A percentile compares a stretch with the other conserved stretches of the same genome.
Conservation (phyloP, 2,329 filamentous ascomycete species). For the Calonectria hawksworthii region DNA sequence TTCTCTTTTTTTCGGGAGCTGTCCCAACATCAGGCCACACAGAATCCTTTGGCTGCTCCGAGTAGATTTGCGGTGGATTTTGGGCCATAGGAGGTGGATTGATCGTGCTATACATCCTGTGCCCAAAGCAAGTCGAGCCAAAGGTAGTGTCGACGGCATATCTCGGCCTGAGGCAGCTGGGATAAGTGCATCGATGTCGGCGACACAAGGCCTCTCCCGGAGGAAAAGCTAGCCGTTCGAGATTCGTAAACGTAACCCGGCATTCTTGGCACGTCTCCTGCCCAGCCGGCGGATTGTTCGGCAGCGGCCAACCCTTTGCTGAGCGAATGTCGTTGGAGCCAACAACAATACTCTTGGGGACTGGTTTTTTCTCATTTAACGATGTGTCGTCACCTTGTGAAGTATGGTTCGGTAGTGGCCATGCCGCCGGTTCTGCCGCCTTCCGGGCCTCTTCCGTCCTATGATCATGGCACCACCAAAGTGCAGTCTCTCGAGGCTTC, state of each 20-base stretch:
- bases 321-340: neutral
- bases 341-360: neutral
- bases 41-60: neutral
- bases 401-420: neutral
- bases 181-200: conserved; percentile 11
- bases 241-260: neutral
- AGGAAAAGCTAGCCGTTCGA: neutral
- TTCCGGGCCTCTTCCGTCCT: neutral
- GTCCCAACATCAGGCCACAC: neutral
- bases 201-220: neutral
- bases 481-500: neutral
- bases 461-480: neutral
- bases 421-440: neutral
- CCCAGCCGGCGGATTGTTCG: neutral
- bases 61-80: neutral
- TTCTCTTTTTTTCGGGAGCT: neutral
- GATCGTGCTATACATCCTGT: neutral
- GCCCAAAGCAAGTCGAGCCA: conserved; percentile 13
- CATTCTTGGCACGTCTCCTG: neutral
- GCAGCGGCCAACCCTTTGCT: neutral
- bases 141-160: neutral
- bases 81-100: neutral
- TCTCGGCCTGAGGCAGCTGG: neutral
- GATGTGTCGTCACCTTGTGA: neutral
- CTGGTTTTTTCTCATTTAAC: neutral